phyloP scores from a whole-genome alignment of 768 basidiomycete species.

The Paxillus rubicundulus region DNA sequence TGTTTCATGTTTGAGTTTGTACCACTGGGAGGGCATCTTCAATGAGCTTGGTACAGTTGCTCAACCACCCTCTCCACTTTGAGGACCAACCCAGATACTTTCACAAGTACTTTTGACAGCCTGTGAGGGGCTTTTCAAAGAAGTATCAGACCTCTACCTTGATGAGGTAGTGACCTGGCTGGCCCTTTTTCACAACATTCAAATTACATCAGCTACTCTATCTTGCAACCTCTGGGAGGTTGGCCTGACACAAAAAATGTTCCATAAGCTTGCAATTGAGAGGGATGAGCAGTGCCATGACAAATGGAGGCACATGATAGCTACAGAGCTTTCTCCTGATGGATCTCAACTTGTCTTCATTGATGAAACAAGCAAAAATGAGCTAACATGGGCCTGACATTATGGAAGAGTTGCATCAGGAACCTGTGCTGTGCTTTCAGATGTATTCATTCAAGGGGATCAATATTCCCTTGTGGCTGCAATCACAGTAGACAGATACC shows the following conservation, averaged over 20 bases:
- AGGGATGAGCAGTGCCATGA: constrained; percentile 13
- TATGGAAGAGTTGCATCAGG: not conserved
- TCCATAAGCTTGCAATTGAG: constrained; percentile 22
- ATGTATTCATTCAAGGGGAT: not conserved
- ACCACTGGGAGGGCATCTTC: too few relatives aligned
- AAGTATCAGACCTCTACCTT: constrained; percentile 11
- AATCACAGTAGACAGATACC: not conserved
- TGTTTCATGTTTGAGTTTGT: too few relatives aligned
- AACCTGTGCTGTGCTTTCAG: not conserved
- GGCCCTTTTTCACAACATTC: not conserved
- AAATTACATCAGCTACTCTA: not conserved
- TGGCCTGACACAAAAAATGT: constrained; percentile 6
- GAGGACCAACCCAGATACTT: not conserved
- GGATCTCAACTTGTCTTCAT: not conserved
- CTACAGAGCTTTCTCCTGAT: not conserved
- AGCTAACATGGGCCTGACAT: not conserved
- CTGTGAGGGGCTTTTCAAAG: constrained; percentile 15
- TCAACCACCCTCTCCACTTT: too few relatives aligned
- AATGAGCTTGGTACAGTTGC: too few relatives aligned
- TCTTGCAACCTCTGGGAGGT: constrained; percentile 4
- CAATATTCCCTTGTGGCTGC: not conserved
- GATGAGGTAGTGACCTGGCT: constrained; percentile 5
- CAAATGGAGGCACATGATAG: not conserved
- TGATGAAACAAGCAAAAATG: constrained; percentile 3
- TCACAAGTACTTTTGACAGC: not conserved